Percentiles rank a stretch among this genome's conserved stretches.
These are phyloP conservation scores for Fusarium camptoceras DNA, from an alignment of 2,329 filamentous ascomycete species.

Conservation along the genomic window DNA sequence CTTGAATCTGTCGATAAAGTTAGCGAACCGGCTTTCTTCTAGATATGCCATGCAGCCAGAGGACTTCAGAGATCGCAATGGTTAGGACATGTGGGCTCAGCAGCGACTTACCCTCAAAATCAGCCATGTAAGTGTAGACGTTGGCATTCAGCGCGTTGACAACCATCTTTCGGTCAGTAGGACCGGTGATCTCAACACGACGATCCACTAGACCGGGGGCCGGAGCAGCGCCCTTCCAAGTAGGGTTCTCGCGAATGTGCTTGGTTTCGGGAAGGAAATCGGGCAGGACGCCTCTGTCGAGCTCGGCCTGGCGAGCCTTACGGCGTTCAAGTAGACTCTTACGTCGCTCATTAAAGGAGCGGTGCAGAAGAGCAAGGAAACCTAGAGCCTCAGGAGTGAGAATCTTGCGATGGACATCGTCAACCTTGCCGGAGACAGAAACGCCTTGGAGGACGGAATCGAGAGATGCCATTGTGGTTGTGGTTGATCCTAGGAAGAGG, in stretches of 20 bases:
- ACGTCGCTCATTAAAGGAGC: constrained; percentile 90
- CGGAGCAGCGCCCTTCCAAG: constrained; percentile 92
- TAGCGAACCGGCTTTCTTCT: constrained; percentile 11
- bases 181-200: constrained; percentile 95
- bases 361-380: constrained; percentile 94
- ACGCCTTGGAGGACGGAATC: constrained; percentile 89
- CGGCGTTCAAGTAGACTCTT: constrained; percentile 91
- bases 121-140: constrained; percentile 99
- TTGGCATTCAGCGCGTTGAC: constrained; percentile 96
- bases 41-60: background rate
- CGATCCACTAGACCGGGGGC: constrained; percentile 94
- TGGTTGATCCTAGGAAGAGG: constrained; percentile 6
- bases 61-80: background rate
- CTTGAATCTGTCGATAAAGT: constrained; percentile 76
- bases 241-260: constrained; percentile 92
- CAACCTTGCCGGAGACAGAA: constrained; percentile 82
- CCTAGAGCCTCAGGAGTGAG: constrained; percentile 89
- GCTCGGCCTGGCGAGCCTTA: constrained; percentile 86
- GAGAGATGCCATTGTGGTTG: constrained; percentile 70
- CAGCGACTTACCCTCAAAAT: constrained; percentile 84
- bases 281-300: constrained; percentile 87
- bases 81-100: background rate
- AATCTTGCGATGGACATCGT: constrained; percentile 86
- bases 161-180: constrained; percentile 98
- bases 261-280: constrained; percentile 97